Evolutionary conservation across 305 asterid species (phyloP), one percentile per base, ranked within the genome.

Genomic region (Coffea humblotiana): DNA sequence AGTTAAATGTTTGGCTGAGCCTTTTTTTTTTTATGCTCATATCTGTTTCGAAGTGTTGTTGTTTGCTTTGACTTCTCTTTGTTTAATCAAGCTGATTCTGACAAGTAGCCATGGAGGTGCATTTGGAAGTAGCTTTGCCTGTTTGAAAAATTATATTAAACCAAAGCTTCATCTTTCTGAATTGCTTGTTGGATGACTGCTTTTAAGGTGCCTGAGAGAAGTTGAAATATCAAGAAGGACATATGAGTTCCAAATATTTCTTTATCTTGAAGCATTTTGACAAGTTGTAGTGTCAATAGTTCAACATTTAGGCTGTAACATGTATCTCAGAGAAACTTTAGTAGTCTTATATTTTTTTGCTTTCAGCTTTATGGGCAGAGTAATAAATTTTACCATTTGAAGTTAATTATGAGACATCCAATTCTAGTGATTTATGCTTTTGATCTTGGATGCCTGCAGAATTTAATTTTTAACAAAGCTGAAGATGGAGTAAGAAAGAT

Each of bases 401-500:
- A 15, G 5, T 45, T 47, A 47, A 19, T 49, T 37, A 19, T 32
- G 25, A 60, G 58, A 61, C 12, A 10, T 75, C 37, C 19, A 40
- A 15, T 56, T 61, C 64, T 56, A 56, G 63, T 56, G 2, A 19
- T 67, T 81, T 65, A 77, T 74, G 58, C 40, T 81, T 78, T 75
- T 79, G 29, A 21, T 83, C 80, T 84, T 79, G 83, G 79, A 86
- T 81, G 64, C 81, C 67, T 87, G 86, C 95, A 95, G 99, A 92
- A 87, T 84, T 82, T 91, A 84, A 93, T 95, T 76, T 95, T 95
- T 89, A 90, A 90, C 85, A 90, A 84, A 86, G 97, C 99, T 72
- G 88, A 80, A 86, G 93, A 84, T 81, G 97, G 99, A 80, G 86
- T 90, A 56, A 91, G 98, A 89, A 95, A 95, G 88, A 91, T 95